Percentiles rank a stretch among this genome's conserved stretches.
Evolutionary conservation across 371 early-diverging fungal species (phyloP).

Genomic region (Actinomortierella ambigua): DNA sequence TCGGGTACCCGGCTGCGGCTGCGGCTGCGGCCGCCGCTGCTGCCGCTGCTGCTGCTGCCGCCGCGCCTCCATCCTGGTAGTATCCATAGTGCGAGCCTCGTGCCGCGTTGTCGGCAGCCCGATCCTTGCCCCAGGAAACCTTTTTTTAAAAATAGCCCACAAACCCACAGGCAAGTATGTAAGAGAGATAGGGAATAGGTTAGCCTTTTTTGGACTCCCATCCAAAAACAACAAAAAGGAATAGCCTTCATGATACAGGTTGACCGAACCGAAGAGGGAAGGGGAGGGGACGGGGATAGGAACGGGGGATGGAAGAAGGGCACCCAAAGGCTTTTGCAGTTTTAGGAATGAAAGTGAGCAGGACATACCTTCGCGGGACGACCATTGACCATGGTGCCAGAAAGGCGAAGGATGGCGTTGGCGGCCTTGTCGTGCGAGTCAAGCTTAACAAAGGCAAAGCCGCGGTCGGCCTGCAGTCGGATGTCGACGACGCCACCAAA

Average conservation of each 20-base stretch:
- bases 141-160: conserved; percentile 21
- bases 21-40: too few species aligned
- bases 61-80: conserved; percentile 21
- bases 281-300: too few species aligned
- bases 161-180: neutral
- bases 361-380: conserved; percentile 67
- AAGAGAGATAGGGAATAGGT: too few species aligned
- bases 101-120: conserved; percentile 52
- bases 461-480: conserved; percentile 85
- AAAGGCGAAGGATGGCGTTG: conserved; percentile 78
- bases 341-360: neutral
- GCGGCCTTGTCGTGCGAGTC: conserved; percentile 92
- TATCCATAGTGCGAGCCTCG: conserved; percentile 39
- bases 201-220: too few species aligned
- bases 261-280: too few species aligned
- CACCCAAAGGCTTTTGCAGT: neutral
- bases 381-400: conserved; percentile 75
- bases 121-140: conserved; percentile 93
- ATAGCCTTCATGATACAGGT: too few species aligned
- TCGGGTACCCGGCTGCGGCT: too few species aligned
- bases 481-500: conserved; percentile 80
- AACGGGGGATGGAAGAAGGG: too few species aligned
- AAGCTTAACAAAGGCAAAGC: conserved; percentile 90
- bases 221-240: too few species aligned
- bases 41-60: too few species aligned